Evolutionary conservation across 331 rosid species (phyloP).

Genomic region (Rosa hybrid): DNA sequence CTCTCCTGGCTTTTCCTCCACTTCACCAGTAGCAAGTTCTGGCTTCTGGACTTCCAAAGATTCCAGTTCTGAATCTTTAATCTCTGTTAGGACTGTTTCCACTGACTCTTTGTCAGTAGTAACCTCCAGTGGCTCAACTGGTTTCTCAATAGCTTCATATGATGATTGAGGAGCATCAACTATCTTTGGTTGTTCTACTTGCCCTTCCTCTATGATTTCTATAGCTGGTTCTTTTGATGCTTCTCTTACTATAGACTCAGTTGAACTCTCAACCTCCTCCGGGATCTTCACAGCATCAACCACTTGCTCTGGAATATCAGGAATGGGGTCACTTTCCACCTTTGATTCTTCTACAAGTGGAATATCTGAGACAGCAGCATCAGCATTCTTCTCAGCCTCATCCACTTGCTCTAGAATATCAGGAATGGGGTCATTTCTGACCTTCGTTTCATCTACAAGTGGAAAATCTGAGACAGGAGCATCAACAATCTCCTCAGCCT

Average conservation of each 20-base stretch:
- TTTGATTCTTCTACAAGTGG: constrained; percentile 29
- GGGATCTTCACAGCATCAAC: constrained; percentile 25
- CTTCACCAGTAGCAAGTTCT: constrained; percentile 30
- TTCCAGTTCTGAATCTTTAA: constrained; percentile 18
- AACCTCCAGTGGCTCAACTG: constrained; percentile 28
- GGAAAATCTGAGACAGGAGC: constrained; percentile 28
- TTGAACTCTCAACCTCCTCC: constrained; percentile 28
- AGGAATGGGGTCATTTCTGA: constrained; percentile 34
- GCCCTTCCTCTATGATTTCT: constrained; percentile 36
- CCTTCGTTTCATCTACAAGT: constrained; percentile 27
- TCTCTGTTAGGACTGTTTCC: constrained; percentile 32
- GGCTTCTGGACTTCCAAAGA: constrained; percentile 6
- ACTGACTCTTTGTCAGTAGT: constrained; percentile 37
- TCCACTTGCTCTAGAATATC: constrained; percentile 27
- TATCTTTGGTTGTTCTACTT: constrained; percentile 40
- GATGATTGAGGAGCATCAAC: constrained; percentile 39
- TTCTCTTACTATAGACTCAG: constrained; percentile 32
- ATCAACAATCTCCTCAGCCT: constrained; percentile 30
- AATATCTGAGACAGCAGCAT: constrained; percentile 29
- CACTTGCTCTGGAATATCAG: constrained; percentile 29
- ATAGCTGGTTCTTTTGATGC: constrained; percentile 29
- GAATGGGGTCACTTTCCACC: constrained; percentile 37
- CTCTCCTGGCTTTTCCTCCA: constrained; percentile 30
- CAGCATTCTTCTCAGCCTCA: constrained; percentile 28
- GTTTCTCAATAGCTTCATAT: constrained; percentile 36